Base-by-base conservation (phyloP, 176 grass and related monocot genomes). In the Carex pumila region DNA sequence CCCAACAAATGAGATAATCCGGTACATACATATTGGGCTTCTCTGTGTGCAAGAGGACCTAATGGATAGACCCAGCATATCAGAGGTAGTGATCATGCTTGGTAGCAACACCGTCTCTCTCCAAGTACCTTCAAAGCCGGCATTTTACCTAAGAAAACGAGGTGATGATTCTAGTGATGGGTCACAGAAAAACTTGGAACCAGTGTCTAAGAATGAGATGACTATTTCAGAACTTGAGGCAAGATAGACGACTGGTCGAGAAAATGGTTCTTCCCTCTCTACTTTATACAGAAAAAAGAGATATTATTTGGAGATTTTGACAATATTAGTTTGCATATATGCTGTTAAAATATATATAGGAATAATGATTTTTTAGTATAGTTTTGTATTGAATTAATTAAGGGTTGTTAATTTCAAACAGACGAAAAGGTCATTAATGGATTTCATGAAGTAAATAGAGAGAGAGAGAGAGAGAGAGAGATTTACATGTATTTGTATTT, bases 41-140 rank as follows among this genome's bases (percentile, higher is more conserved):
- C 87, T 95, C 2, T 95, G 93, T 66, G 93, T 91, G 79, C 93
- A 95, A 70, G 90, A 92, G 45, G 90, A 73, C 49, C 82, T 85
- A 0, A 62, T 29, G 43, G 83, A 90, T 82, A 89, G 90, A 59
- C 93, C 93, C 13, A 59, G 72, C 1, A 95, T 95, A 90, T 81
- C 88, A 1, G 91, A 85, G 1, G 87, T 90, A 12, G 76, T 84
- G 52, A 77, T 85, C 22, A 92, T 92, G 90, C 88, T 92, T 17
- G 84, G 68, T 53, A 73, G 34, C 32, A 49, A 64, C 19, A 37
- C 39, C 62, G 30, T 59, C 32, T 14, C 59, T 14, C 69, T 87
- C 37, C 66, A 77, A 59, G 65, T 39, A 52, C 85, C 85, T 60
- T 80, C 49, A 17, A 52, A 86, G 50, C 85, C 85, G 29, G 85